Percentiles rank a stretch among this genome's conserved stretches.
Evolutionary conservation across 495 filamentous ascomycete species (phyloP).

Genomic region (Diplogelasinospora grovesii): DNA sequence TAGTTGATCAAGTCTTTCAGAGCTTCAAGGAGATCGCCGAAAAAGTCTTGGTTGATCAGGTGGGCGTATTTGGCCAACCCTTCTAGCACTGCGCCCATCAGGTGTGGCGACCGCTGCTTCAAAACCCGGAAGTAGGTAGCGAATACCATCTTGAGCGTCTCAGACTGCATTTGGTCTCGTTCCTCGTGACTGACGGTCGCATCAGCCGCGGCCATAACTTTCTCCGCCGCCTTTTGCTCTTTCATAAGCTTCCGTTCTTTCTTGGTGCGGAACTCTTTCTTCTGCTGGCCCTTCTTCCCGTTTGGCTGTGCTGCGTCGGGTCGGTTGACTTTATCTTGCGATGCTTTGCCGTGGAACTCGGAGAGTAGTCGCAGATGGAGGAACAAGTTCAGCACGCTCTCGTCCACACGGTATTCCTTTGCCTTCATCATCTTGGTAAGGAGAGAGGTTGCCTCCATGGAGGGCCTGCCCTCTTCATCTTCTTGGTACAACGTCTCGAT

Average conservation of each 20-base stretch:
- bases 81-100: conserved; percentile 89
- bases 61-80: conserved; percentile 86
- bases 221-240: conserved; percentile 78
- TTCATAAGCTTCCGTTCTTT: conserved; percentile 55
- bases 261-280: conserved; percentile 51
- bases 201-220: conserved; percentile 90
- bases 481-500: conserved; percentile 76
- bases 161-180: conserved; percentile 82
- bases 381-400: conserved; percentile 84
- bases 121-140: conserved; percentile 89
- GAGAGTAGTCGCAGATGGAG: conserved; percentile 80
- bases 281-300: conserved; percentile 63
- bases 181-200: conserved; percentile 87
- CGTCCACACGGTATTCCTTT: conserved; percentile 70
- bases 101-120: conserved; percentile 64
- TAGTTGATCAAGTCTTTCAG: conserved; percentile 82
- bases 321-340: conserved; percentile 63
- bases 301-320: conserved; percentile 34
- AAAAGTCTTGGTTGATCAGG: conserved; percentile 97
- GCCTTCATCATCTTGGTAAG: conserved; percentile 92
- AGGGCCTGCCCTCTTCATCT: conserved; percentile 81
- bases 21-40: conserved; percentile 90
- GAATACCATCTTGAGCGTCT: conserved; percentile 93
- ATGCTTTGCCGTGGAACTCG: conserved; percentile 79
- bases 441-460: conserved; percentile 77